Evolutionary conservation across 306 rosid species (phyloP).

Genomic region (Pueraria montana): DNA sequence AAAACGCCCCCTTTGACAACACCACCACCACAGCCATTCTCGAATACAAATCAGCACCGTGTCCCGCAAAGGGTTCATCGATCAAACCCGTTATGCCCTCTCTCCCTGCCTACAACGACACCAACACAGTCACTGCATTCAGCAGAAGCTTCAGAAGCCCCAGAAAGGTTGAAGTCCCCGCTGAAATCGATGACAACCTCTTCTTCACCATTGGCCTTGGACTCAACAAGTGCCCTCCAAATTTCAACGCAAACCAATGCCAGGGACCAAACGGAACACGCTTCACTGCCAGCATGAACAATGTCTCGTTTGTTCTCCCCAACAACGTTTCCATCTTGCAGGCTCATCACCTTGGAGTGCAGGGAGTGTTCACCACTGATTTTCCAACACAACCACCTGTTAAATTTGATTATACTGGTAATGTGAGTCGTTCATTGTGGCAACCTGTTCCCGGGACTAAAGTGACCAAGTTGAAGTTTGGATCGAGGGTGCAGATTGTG

Average conservation of each 20-base stretch:
- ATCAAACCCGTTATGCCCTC: slow-evolving; percentile 65
- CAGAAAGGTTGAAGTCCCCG: slow-evolving; percentile 64
- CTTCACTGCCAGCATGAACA: slow-evolving; percentile 92
- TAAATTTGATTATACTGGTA: slow-evolving; percentile 84
- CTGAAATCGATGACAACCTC: slow-evolving; percentile 70
- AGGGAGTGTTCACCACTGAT: slow-evolving; percentile 77
- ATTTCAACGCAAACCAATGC: slow-evolving; percentile 58
- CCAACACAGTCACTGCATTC: slow-evolving; percentile 81
- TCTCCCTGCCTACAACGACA: slow-evolving; percentile 87
- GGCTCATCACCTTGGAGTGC: slow-evolving; percentile 71
- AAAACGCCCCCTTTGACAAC: slow-evolving; percentile 79
- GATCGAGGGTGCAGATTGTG: slow-evolving; percentile 84
- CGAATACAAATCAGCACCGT: slow-evolving; percentile 73
- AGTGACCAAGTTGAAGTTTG: slow-evolving; percentile 69
- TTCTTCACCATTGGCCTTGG: slow-evolving; percentile 88
- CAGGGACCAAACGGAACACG: slow-evolving; percentile 95
- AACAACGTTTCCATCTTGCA: slow-evolving; percentile 70
- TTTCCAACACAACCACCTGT: slow-evolving; percentile 78
- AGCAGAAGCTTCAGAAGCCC: slow-evolving; percentile 70
- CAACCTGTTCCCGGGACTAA: slow-evolving; percentile 80
- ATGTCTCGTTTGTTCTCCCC: slow-evolving; percentile 83
- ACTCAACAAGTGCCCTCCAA: slow-evolving; percentile 74
- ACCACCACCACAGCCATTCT: slow-evolving; percentile 95
- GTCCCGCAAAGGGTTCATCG: slow-evolving; percentile 59
- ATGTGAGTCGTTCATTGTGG: slow-evolving; percentile 82